Conservation (phyloP, 208 protist species). For the Porcisia deanei region DNA sequence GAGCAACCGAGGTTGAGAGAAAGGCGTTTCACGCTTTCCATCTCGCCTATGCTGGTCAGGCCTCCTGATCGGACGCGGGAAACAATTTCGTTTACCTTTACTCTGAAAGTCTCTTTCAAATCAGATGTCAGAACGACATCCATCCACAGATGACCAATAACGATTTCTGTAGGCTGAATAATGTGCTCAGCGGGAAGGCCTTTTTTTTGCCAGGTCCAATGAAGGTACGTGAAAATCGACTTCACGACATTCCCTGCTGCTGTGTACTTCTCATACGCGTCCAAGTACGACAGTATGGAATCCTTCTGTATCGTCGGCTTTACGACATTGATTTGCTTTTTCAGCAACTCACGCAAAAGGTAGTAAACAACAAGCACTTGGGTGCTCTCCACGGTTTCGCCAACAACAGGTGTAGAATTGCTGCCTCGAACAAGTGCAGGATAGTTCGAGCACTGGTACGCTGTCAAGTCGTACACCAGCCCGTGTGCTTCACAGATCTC, state of each 20-base stretch:
- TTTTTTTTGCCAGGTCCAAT: constrained; percentile 82
- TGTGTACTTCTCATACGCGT: constrained; percentile 68
- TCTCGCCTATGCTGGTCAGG: constrained; percentile 32
- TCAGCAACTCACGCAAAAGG: constrained; percentile 72
- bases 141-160: constrained; percentile 62
- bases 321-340: constrained; percentile 45
- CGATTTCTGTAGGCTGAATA: constrained; percentile 71
- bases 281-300: constrained; percentile 50
- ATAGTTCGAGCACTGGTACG: constrained; percentile 63
- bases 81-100: constrained; percentile 47
- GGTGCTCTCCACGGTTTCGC: constrained; percentile 59
- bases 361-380: constrained; percentile 86
- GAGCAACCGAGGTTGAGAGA: constrained; percentile 60
- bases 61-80: constrained; percentile 36
- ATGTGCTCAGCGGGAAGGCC: constrained; percentile 69
- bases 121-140: constrained; percentile 35
- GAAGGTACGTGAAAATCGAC: constrained; percentile 77
- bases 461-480: constrained; percentile 56
- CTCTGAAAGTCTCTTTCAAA: constrained; percentile 36
- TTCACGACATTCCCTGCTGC: constrained; percentile 66
- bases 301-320: constrained; percentile 36
- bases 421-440: constrained; percentile 65
- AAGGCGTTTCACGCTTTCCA: constrained; percentile 66
- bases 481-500: constrained; percentile 47
- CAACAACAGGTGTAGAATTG: constrained; percentile 48